Evolutionary conservation across 306 rosid species (phyloP), one percentile per base, ranked within the genome.

Genomic region (Prunus salicina): DNA sequence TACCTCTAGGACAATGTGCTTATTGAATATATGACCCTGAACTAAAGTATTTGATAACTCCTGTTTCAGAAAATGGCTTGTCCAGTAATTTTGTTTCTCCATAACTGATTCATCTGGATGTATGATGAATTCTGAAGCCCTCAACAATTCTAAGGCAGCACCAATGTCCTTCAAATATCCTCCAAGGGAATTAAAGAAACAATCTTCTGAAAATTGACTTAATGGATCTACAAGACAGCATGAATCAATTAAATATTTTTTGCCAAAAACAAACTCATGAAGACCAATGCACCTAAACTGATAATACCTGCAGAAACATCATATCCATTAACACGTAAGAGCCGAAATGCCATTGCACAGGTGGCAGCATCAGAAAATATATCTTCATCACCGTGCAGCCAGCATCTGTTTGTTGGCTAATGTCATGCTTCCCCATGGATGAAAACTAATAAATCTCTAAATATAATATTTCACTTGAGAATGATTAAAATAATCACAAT

Each of bases 311-410:
- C 87, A 82, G 90, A 88, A 53, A 93, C 94, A 81, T 91, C 88
- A 75, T 88, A 93, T 77, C 91, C 94, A 74, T 86, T 75, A 30
- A 87, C 71, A 25, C 91, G 88, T 73, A 91, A 76, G 28, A 91
- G 47, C 19, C 91, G 94, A 78, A 93, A 93, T 64, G 98, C 96
- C 86, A 88, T 79, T 45, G 97, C 96, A 64, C 94, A 88, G 24
- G 89, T 90, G 45, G 93, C 81, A 43, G 92, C 76, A 61, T 91
- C 96, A 67, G 87, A 80, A 62, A 88, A 85, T 79, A 93, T 81
- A 61, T 88, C 84, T 84, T 93, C 96, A 9, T 70, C 91, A 28
- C 87, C 91, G 67, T 82, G 89, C 58, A 77, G 69, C 94, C 94
- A 91, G 79, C 32, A 74, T 69, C 97, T 93, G 89, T 69, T 80